phyloP scores from a whole-genome alignment of 164 flowering plant species.

The Akebia trifoliata region DNA sequence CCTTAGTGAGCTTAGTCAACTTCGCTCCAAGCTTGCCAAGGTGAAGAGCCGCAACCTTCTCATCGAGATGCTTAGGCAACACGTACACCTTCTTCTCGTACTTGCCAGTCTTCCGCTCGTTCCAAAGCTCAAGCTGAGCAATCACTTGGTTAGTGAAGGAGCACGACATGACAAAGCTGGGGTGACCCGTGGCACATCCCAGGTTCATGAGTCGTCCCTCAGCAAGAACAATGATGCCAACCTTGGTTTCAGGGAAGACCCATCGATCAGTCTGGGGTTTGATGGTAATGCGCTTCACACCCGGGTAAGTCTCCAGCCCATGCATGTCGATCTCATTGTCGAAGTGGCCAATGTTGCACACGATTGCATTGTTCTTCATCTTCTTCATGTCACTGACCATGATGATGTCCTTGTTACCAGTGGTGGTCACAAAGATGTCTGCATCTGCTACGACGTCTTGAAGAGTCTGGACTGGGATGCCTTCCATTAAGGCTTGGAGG shows the following conservation, averaged over 20 bases:
- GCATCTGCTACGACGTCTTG: conserved; percentile 8
- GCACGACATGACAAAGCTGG: conserved; percentile 12
- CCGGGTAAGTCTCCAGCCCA: conserved; percentile 9
- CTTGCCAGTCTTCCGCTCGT: conserved; percentile 10
- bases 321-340: conserved; percentile 10
- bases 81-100: conserved; percentile 15
- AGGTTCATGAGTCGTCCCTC: conserved; percentile 8
- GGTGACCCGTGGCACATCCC: conserved; percentile 13
- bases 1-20: conserved; percentile 13
- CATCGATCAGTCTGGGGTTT: conserved; percentile 12
- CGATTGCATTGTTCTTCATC: conserved; percentile 10
- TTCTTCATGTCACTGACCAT: conserved; percentile 8
- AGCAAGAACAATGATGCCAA: conserved; percentile 7
- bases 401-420: conserved; percentile 16
- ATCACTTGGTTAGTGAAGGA: conserved; percentile 11
- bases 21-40: conserved; percentile 20
- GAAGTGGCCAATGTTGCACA: conserved; percentile 12
- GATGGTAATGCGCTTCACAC: conserved; percentile 7
- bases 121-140: conserved; percentile 14
- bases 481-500: conserved; percentile 11
- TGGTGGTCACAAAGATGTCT: conserved; percentile 12
- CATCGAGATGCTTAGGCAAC: conserved; percentile 19
- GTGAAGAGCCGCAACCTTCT: conserved; percentile 19
- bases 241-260: conserved; percentile 11
- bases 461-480: conserved; percentile 6